A percentile compares a stretch with the other conserved stretches of the same genome.
phyloP scores from a whole-genome alignment of 345 rosid genomes.

The Diplotaxis tenuifolia region DNA sequence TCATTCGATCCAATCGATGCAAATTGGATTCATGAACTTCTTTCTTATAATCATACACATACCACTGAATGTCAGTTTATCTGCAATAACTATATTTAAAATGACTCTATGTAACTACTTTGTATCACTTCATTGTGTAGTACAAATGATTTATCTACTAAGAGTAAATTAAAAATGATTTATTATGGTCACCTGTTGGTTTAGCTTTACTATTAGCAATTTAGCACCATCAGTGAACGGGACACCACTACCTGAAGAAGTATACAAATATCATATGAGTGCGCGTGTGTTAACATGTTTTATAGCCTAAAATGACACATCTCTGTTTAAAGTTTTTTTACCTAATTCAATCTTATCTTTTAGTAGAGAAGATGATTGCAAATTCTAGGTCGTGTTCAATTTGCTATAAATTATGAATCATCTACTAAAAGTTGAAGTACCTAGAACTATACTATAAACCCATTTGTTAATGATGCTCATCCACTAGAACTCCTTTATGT shows the following conservation, averaged over 20 bases:
- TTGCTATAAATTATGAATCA: background rate
- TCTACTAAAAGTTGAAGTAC: slow-evolving; percentile 6
- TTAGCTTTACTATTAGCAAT: background rate
- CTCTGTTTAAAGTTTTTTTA: background rate
- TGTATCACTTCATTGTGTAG: background rate
- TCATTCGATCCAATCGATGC: background rate
- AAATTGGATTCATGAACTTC: background rate
- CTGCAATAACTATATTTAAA: background rate
- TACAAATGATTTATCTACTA: background rate
- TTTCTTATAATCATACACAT: background rate
- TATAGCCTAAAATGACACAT: slow-evolving; percentile 9
- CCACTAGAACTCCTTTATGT: background rate
- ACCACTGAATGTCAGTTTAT: background rate
- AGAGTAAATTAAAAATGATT: background rate
- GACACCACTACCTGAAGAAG: background rate
- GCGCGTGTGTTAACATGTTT: slow-evolving; percentile 1
- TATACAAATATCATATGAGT: background rate
- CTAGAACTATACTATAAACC: background rate
- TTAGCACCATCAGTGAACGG: slow-evolving; percentile 1
- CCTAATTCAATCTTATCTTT: slow-evolving; percentile 11
- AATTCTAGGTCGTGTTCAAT: slow-evolving; percentile 1
- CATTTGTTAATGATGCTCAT: background rate
- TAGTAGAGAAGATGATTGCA: slow-evolving; percentile 2
- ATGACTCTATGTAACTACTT: background rate
- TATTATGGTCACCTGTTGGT: background rate